Base-by-base conservation (phyloP, 306 rosid species). In the Fragaria ananassa region DNA sequence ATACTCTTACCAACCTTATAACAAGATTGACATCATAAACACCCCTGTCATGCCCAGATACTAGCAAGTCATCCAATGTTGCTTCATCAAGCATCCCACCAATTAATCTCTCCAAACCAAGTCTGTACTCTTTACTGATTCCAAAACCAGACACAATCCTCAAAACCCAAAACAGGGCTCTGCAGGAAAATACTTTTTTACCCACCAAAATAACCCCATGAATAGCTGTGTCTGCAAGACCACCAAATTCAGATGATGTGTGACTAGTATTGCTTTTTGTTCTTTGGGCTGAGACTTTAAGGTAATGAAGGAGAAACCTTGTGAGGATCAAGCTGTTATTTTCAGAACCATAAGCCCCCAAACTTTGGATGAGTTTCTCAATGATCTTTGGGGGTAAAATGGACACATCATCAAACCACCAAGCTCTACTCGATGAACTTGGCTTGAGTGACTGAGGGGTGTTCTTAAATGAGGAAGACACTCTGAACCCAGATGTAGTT, bases 381-480 rank as follows among this genome's bases (percentile, higher is more conserved):
- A 93, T 85, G 41, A 93, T 85, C 76, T 80, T 79, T 45, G 90
- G 93, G 2, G 93, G 83, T 35, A 92, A 84, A 75, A 75, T 46
- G 41, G 91, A 61, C 83, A 93, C 75, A 71, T 93, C 98, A 37
- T 90, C 80, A 74, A 90, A 90, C 98, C 98, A 93, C 96, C 96
- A 89, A 3, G 82, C 83, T 79, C 83, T 88, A 77, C 66, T 85
- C 12, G 86, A 66, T 31, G 84, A 72, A 57, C 12, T 78, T 49
- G 80, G 79, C 79, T 82, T 86, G 60, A 56, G 65, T n/a, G 72
- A 85, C 45, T 86, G 82, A 3, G 90, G 89, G 37, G 90, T 88
- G 37, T 78, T 57, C 63, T 78, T 86, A 25, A 70, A 66, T 72
- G 93, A 81, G 50, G 85, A 80, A 53, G 90, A 84, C 51, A 75